These are phyloP conservation scores for Colletotrichum musicola DNA, from an alignment of 2,329 filamentous ascomycete genomes.

Conservation along the genomic window DNA sequence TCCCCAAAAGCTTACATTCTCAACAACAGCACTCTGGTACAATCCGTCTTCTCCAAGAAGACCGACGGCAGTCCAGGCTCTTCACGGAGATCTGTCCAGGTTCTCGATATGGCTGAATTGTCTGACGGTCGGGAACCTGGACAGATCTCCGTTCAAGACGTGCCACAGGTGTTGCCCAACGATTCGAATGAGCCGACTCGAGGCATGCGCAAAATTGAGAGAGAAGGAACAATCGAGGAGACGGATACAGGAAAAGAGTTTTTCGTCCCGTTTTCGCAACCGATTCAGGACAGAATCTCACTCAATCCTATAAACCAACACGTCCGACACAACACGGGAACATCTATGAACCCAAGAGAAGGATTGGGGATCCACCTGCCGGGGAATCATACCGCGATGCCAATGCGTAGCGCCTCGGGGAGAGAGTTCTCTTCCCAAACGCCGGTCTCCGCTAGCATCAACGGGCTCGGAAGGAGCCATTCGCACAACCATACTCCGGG, in stretches of 20 bases:
- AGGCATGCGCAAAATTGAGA: neutral
- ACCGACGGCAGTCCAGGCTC: neutral
- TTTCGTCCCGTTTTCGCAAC: neutral
- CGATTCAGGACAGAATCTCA: neutral
- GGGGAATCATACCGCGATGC: neutral
- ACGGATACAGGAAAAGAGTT: slow-evolving; percentile 12
- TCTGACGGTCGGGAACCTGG: neutral
- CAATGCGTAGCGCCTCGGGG: neutral
- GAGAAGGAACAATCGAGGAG: neutral
- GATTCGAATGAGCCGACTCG: neutral
- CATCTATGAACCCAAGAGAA: neutral
- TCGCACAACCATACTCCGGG: neutral
- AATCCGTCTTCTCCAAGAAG: neutral
- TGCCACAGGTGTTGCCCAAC: neutral
- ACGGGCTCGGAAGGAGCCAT: neutral
- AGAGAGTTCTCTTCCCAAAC: neutral
- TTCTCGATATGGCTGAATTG: neutral
- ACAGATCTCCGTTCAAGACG: neutral
- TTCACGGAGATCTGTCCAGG: no score
- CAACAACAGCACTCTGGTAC: neutral
- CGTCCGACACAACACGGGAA: neutral
- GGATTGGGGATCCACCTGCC: neutral
- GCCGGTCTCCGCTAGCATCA: neutral
- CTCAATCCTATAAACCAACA: neutral
- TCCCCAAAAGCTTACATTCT: slow-evolving; percentile 4